Evolutionary conservation across 208 protist genomes (phyloP).

Genomic region (Leishmania aethiopica): DNA sequence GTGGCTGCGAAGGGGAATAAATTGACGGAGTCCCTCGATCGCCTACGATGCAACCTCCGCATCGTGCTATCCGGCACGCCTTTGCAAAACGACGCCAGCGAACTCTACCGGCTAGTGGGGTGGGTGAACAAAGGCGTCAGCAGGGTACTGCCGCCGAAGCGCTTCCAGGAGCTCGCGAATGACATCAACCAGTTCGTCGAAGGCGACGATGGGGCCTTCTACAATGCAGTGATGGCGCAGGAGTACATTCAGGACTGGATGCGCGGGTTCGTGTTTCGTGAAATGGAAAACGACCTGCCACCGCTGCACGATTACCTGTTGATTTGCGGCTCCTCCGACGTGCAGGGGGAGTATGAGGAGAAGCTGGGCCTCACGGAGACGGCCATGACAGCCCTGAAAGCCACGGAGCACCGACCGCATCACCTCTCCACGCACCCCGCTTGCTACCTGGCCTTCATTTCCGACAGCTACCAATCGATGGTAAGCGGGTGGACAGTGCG

Average conservation of each 20-base stretch:
- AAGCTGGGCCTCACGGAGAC: conserved; percentile 14
- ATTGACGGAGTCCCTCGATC: conserved; percentile 57
- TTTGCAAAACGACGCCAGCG: conserved; percentile 84
- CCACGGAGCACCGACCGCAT: conserved; percentile 67
- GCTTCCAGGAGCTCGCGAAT: conserved; percentile 58
- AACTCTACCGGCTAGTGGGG: conserved; percentile 84
- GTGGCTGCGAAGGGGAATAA: conserved; percentile 71
- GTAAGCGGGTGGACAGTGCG: conserved; percentile 10
- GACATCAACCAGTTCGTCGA: conserved; percentile 77
- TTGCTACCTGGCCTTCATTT: conserved; percentile 78
- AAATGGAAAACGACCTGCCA: conserved; percentile 81
- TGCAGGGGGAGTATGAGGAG: conserved; percentile 42
- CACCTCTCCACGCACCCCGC: conserved; percentile 86
- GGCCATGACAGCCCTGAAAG: conserved; percentile 30
- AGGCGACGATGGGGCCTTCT: conserved; percentile 63
- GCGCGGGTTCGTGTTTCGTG: conserved; percentile 83
- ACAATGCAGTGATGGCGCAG: conserved; percentile 60
- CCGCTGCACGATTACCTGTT: conserved; percentile 86
- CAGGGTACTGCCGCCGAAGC: conserved; percentile 49
- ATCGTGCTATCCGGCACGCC: conserved; percentile 91
- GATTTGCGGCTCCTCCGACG: conserved; percentile 67
- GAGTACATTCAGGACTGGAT: conserved; percentile 87
- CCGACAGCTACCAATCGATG: conserved; percentile 60
- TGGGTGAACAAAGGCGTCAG: conserved; percentile 69
- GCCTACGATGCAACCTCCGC: conserved; percentile 51